Evolutionary conservation across 2,329 filamentous ascomycete species (phyloP).

Genomic region (Zasmidium cellare): DNA sequence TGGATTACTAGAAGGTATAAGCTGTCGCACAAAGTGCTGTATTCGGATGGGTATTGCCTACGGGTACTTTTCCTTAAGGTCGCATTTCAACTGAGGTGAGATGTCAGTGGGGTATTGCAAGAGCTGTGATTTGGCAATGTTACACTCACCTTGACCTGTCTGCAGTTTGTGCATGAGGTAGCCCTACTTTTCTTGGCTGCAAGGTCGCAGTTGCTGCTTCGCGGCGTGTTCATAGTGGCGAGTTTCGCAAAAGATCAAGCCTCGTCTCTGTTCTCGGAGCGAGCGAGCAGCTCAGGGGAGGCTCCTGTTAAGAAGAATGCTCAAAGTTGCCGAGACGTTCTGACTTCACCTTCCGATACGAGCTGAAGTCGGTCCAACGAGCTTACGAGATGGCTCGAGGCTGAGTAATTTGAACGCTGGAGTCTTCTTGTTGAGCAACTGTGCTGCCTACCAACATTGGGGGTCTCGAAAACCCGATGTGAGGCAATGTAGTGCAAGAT

Average conservation of each 20-base stretch:
- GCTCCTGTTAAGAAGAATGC: neutral
- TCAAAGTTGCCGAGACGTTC: neutral
- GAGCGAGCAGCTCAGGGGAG: neutral
- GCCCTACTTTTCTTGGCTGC: neutral
- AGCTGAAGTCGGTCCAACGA: neutral
- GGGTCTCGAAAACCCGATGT: neutral
- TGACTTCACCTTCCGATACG: neutral
- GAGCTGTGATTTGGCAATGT: neutral
- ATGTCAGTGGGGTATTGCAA: neutral
- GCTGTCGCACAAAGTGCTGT: neutral
- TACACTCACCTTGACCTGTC: constrained; percentile 3
- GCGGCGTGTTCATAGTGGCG: neutral
- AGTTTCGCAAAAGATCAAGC: neutral
- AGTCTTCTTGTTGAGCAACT: neutral
- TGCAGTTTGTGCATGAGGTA: constrained; percentile 4
- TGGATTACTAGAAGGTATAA: neutral
- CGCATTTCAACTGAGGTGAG: neutral
- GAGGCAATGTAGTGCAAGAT: neutral
- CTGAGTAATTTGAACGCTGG: neutral
- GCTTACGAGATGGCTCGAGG: neutral
- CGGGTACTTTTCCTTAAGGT: constrained; percentile 2
- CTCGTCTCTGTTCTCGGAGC: neutral
- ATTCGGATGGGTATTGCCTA: neutral
- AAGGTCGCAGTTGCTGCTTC: neutral
- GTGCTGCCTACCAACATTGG: neutral